Evolutionary conservation across 805 yeast genomes (phyloP).

Genomic region (Peterozyma xylosa): DNA sequence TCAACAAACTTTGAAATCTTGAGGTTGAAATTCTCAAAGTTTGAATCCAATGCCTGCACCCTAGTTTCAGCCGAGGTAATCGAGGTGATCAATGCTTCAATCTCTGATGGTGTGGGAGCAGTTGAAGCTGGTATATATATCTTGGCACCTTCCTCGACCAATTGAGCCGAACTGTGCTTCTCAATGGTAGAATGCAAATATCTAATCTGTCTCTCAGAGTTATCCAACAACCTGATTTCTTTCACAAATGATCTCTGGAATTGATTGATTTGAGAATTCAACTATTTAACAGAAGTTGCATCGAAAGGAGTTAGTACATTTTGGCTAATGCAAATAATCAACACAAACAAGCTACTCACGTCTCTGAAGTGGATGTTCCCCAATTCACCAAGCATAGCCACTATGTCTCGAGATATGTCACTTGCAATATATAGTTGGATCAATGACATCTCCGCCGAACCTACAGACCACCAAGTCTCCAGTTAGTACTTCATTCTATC

Average conservation of each 20-base stretch:
- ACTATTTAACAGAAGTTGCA: neutral
- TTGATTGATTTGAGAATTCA: slow-evolving; percentile 35
- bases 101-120: slow-evolving; percentile 40
- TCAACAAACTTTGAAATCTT: slow-evolving; percentile 60
- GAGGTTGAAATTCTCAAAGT: slow-evolving; percentile 52
- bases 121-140: slow-evolving; percentile 4
- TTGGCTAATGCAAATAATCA: slow-evolving; percentile 34
- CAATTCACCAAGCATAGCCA: slow-evolving; percentile 66
- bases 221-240: slow-evolving; percentile 78
- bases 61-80: slow-evolving; percentile 64
- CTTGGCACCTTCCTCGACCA: slow-evolving; percentile 4
- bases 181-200: slow-evolving; percentile 16
- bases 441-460: slow-evolving; percentile 97
- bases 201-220: slow-evolving; percentile 79
- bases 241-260: slow-evolving; percentile 90
- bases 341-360: slow-evolving; percentile 43
- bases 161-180: slow-evolving; percentile 5
- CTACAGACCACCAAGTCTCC: slow-evolving; percentile 15
- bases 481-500: slow-evolving; percentile 1
- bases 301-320: neutral
- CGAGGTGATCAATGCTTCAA: slow-evolving; percentile 61
- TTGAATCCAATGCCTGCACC: slow-evolving; percentile 60
- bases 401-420: slow-evolving; percentile 71
- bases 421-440: slow-evolving; percentile 84
- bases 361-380: slow-evolving; percentile 77